phyloP scores from a whole-genome alignment of 2,329 filamentous ascomycete genomes.

The Ascomycota sp. region DNA sequence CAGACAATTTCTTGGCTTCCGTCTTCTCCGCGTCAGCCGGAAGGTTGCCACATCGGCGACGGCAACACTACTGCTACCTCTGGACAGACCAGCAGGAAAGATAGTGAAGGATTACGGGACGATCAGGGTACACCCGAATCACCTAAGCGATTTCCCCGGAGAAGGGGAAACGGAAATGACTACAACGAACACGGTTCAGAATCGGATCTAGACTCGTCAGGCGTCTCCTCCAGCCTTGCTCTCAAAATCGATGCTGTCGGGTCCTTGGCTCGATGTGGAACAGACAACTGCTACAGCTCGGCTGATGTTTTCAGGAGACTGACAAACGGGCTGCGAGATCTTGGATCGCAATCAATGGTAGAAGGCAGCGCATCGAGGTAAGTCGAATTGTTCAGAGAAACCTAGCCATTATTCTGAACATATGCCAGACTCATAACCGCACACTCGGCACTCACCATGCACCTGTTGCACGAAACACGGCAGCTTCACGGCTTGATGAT shows the following conservation, averaged over 20 bases:
- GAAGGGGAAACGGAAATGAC: constrained; percentile 41
- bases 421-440: constrained; percentile 48
- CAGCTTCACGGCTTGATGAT: constrained; percentile 55
- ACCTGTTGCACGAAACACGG: constrained; percentile 56
- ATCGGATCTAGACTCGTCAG: constrained; percentile 47
- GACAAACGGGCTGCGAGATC: constrained; percentile 46
- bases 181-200: constrained; percentile 57
- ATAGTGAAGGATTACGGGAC: constrained; percentile 11
- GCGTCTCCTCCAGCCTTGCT: constrained; percentile 45
- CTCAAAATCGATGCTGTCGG: constrained; percentile 55
- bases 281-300: constrained; percentile 43
- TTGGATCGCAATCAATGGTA: constrained; percentile 53
- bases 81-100: constrained; percentile 12
- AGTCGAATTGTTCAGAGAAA: too few species aligned
- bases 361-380: constrained; percentile 55
- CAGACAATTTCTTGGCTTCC: constrained; percentile 15
- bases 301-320: constrained; percentile 45
- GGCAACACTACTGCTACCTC: constrained; percentile 4
- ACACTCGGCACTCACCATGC: constrained; percentile 53
- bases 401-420: constrained; percentile 3
- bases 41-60: not conserved
- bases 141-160: constrained; percentile 25
- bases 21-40: not conserved
- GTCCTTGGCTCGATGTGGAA: constrained; percentile 43
- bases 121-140: constrained; percentile 25